phyloP scores from a whole-genome alignment of 305 asterid genomes.

The Solanum hybrid region DNA sequence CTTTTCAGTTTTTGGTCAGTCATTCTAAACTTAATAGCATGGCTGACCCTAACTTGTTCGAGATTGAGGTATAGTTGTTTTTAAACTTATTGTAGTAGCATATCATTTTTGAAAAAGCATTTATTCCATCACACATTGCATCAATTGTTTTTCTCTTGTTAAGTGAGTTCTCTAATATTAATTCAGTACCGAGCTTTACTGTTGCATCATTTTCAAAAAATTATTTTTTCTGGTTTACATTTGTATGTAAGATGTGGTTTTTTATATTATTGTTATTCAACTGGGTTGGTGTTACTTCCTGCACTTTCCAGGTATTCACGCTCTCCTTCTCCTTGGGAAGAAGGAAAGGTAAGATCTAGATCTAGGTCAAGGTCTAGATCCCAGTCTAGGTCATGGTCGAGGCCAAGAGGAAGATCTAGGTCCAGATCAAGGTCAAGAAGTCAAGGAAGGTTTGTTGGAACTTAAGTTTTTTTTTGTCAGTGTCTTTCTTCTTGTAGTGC shows the following conservation, averaged over 20 bases:
- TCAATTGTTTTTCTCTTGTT: background rate
- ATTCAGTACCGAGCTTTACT: background rate
- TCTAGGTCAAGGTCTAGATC: constrained; percentile 60
- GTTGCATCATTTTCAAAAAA: background rate
- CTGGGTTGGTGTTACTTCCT: background rate
- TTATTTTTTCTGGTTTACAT: background rate
- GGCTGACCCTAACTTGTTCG: background rate
- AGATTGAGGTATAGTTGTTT: background rate
- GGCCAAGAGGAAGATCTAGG: constrained; percentile 30
- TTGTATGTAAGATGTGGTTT: background rate
- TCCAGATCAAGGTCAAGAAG: constrained; percentile 28
- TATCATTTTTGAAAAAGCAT: background rate
- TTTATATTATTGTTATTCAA: background rate
- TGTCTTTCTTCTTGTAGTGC: background rate
- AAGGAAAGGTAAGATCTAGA: constrained; percentile 45
- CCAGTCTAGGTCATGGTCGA: constrained; percentile 43
- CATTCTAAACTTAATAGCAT: background rate
- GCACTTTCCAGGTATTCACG: constrained; percentile 42
- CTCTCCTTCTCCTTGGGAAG: constrained; percentile 90
- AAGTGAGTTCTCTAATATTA: background rate
- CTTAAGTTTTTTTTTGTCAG: background rate
- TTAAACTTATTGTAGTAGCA: background rate
- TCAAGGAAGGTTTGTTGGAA: constrained; percentile 49
- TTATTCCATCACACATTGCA: background rate
- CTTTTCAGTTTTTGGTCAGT: background rate